Evolutionary conservation across 352 stramenopile species (phyloP).

Genomic region (Albugo candida): DNA sequence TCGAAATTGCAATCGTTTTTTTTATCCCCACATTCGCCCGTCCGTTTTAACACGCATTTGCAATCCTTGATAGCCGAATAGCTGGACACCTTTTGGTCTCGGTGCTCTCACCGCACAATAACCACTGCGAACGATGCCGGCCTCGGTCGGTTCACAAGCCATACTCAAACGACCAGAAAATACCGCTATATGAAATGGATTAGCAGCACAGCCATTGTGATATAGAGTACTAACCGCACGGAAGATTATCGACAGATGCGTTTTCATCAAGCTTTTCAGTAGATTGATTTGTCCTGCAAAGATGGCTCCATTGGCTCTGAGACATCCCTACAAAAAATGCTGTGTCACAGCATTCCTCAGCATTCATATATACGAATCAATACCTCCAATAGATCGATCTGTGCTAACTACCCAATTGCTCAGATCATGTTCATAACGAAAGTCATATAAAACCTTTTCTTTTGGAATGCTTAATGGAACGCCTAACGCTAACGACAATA

Average conservation of each 20-base stretch:
- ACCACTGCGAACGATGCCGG: constrained; percentile 56
- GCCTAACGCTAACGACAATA: constrained; percentile 26
- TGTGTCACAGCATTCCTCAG: no score
- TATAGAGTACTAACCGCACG: no score
- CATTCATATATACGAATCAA: no score
- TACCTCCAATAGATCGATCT: constrained; percentile 65
- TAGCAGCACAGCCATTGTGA: no score
- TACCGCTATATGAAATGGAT: constrained; percentile 20
- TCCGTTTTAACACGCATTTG: constrained; percentile 76
- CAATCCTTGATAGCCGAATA: constrained; percentile 71
- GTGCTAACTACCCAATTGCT: constrained; percentile 50
- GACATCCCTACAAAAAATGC: background rate
- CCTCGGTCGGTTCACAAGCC: constrained; percentile 55
- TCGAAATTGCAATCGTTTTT: background rate
- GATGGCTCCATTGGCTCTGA: background rate
- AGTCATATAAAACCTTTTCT: constrained; percentile 63
- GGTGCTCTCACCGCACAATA: constrained; percentile 60
- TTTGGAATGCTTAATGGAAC: constrained; percentile 50
- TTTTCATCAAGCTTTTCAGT: background rate
- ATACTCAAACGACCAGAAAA: constrained; percentile 52
- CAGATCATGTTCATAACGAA: constrained; percentile 27
- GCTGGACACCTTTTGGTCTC: constrained; percentile 24
- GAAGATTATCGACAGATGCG: background rate
- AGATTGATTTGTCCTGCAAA: background rate
- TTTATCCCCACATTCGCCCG: constrained; percentile 30